Percentiles rank a stretch among this genome's conserved stretches.
phyloP scores from a whole-genome alignment of 139 green algal species.

The Haematococcus sp. region DNA sequence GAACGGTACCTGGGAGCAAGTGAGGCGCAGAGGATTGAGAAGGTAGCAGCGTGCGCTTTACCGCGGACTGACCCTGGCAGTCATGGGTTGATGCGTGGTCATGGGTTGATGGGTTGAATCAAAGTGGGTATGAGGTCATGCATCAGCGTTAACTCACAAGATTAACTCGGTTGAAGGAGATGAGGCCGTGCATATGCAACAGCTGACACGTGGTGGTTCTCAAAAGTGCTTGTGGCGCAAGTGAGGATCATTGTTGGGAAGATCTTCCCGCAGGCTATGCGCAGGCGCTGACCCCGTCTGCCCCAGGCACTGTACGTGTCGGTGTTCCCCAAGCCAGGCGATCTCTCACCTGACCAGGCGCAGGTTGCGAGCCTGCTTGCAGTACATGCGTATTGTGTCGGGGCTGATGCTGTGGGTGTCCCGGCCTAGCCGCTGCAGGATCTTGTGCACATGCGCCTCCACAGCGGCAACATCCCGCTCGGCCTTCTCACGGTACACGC shows the following conservation, averaged over 20 bases:
- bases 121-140: too few species aligned
- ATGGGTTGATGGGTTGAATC: too few species aligned
- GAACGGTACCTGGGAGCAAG: slow-evolving; percentile 49
- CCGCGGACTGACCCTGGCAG: not conserved
- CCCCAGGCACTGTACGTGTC: too few species aligned
- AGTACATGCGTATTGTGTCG: slow-evolving; percentile 65
- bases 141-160: too few species aligned
- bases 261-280: too few species aligned
- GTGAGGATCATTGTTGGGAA: too few species aligned
- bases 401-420: slow-evolving; percentile 41
- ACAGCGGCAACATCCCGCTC: slow-evolving; percentile 71
- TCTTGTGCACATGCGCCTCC: slow-evolving; percentile 38
- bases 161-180: too few species aligned
- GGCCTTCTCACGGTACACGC: slow-evolving; percentile 79
- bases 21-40: not conserved
- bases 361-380: slow-evolving; percentile 80
- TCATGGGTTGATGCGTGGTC: not conserved
- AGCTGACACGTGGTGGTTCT: too few species aligned
- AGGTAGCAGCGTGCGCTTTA: not conserved
- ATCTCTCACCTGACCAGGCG: slow-evolving; percentile 52
- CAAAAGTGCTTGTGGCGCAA: too few species aligned
- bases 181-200: too few species aligned
- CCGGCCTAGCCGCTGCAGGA: slow-evolving; percentile 59
- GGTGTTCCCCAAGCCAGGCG: too few species aligned
- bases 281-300: too few species aligned